These are phyloP conservation scores for Anastatica hierochuntica DNA, from an alignment of 345 rosid species.

Conservation along the genomic window DNA sequence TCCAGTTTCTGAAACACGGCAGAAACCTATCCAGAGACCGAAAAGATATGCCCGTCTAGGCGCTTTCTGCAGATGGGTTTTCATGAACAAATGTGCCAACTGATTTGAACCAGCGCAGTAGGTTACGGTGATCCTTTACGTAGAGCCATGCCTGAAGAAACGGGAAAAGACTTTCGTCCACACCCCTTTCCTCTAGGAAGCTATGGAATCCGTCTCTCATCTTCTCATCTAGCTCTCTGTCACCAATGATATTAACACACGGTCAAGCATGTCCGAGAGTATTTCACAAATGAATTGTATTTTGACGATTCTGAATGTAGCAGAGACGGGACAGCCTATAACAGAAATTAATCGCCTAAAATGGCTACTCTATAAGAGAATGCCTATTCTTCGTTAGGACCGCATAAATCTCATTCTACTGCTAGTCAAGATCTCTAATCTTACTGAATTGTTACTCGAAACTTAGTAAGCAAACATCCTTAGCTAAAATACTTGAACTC, in stretches of 20 bases:
- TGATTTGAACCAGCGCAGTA: slow-evolving; percentile 72
- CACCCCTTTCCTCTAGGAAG: slow-evolving; percentile 74
- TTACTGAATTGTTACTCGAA: no score
- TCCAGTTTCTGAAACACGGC: not conserved
- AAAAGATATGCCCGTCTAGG: not conserved
- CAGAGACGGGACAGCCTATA: no score
- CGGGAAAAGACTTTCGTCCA: slow-evolving; percentile 64
- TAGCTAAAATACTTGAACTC: not conserved
- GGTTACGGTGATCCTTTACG: slow-evolving; percentile 70
- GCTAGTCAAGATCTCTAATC: no score
- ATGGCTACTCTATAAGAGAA: no score
- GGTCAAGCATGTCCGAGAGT: no score
- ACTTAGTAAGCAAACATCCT: no score
- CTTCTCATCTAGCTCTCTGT: slow-evolving; percentile 68
- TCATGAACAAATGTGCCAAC: slow-evolving; percentile 55
- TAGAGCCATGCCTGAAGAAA: slow-evolving; percentile 95
- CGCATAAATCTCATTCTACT: no score
- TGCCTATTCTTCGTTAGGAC: no score
- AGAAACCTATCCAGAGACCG: not conserved
- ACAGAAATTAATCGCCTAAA: no score
- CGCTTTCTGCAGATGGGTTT: slow-evolving; percentile 19
- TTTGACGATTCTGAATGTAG: no score
- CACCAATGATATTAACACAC: no score
- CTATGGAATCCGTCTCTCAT: slow-evolving; percentile 73
- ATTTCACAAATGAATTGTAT: no score